Base-by-base conservation (phyloP, 2,329 filamentous ascomycete genomes). In the Penicillium sp. region DNA sequence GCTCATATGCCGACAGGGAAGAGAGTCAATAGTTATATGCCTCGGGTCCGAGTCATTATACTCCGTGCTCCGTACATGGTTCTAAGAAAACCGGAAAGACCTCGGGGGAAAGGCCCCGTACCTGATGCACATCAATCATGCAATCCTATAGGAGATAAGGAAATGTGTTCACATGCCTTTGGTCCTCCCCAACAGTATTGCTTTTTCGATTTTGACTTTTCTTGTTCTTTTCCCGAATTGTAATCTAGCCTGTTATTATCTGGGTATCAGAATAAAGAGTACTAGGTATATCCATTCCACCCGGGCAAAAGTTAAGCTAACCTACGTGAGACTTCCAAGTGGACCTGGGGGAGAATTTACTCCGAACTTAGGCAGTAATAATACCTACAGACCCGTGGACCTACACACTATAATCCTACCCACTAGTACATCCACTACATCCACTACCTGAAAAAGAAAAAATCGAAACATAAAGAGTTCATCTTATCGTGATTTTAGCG, bases 401-500 rank as follows among this genome's bases (percentile, higher is more conserved):
- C 17, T 17, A 17, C 17, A 17, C 4, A 17, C 15, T 24, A 39
- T 15, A 13, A 10, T 39, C 9, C 4, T 17, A 24, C 15, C 35
- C 34, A 22, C 34, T 37, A 33, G 13, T 34, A 38, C 35, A 34
- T 35, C n/a, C 33, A 35, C 34, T 38, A 24, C 17, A 6, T 22
- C 17, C 17, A 17, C 17, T 17, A 17, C 17, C 1, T 17, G 17
- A 17, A 17, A 6, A 34, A 17, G 38, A 19, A n/a, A 24, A 29
- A 15, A 6, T 24, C 26, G 13, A 41, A 32, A 32, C 9, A 26
- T 45, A 19, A 29, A 29, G 5, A 24, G 26, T 50, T 57, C 57
- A 56, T 60, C 53, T 54, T 53, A 57, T 59, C 57, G 44, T 57
- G 17, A 53, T 49, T 53, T 56, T 59, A 59, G 55, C 57, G 57